Evolutionary conservation across 2,329 filamentous ascomycete genomes (phyloP), one percentile per base, ranked within the genome.

Genomic region (Acephala macrosclerotiorum): DNA sequence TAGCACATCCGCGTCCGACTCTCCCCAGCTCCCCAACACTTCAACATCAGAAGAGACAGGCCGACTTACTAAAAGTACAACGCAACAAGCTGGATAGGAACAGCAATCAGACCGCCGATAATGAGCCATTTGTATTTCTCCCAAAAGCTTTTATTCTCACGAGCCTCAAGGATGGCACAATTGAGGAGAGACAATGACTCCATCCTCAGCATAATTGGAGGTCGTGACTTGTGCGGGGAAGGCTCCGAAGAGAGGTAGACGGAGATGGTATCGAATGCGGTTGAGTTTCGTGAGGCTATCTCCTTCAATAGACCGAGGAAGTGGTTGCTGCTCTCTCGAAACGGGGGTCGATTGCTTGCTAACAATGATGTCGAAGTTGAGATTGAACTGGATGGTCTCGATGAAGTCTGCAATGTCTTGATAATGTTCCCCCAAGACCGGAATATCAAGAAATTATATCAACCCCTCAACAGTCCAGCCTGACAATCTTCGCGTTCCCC

Each of bases 101-200:
- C 51, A n/a, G 63, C 58, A 49, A 65, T 58, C 12, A 26, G 33
- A 29, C 63, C 63, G 16, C 63, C 63, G 38, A 65, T 65, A 20
- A 65, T 61, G 20, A 61, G 12, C 63, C 63, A 65, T 58, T 65
- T 65, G 36, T 65, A 61, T 33, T 65, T 65, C 5, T 65, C 63
- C 63, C 63, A 65, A 26, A 65, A 65, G 7, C 26, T 49, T 38
- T 65, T 65, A 26, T 65, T 35, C 6, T 61, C 63, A 33, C 62
- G 62, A 35, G 62, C 47, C 14, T 55, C 33, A 2, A 64, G 25
- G 18, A 64, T 14, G n/a, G 57, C 58, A 3, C 62, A 45, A n/a
- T 58, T 42, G 57, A 64, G 45, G 7, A 49, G 45, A 22, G 18
- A 22, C 18, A 49, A 49, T 2, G 45, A 49, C 45, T 49, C 45